phyloP scores from a whole-genome alignment of 2,329 filamentous ascomycete species.

The Clarireedia hainanense region DNA sequence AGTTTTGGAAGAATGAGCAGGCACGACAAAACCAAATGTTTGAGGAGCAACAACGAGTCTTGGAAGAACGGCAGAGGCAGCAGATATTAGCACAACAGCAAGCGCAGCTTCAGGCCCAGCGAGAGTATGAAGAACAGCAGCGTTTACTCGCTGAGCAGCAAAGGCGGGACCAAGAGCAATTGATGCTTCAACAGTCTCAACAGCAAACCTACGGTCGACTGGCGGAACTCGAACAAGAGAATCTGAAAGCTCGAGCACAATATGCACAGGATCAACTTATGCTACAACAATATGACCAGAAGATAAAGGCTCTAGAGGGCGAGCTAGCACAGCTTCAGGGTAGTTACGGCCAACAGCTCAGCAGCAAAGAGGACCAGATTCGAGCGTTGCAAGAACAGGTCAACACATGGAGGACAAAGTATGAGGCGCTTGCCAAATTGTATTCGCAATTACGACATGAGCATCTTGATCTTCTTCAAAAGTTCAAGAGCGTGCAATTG shows the following conservation, averaged over 20 bases:
- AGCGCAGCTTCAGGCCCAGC: constrained; percentile 75
- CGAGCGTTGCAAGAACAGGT: constrained; percentile 89
- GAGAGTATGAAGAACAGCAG: constrained; percentile 96
- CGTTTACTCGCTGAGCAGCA: constrained; percentile 81
- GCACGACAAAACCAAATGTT: constrained; percentile 89
- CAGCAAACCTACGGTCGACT: constrained; percentile 94
- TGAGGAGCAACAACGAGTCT: constrained; percentile 81
- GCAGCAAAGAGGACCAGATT: constrained; percentile 92
- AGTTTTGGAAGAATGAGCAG: constrained; percentile 96
- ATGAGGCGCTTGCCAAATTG: constrained; percentile 90
- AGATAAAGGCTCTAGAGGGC: constrained; percentile 85
- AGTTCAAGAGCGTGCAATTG: constrained; percentile 91
- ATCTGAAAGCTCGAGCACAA: constrained; percentile 86
- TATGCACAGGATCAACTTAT: constrained; percentile 97
- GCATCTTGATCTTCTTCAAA: constrained; percentile 88
- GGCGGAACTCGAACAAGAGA: constrained; percentile 90
- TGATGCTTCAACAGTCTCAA: constrained; percentile 80
- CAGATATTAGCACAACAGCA: constrained; percentile 76
- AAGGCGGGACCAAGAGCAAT: constrained; percentile 79
- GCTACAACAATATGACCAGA: constrained; percentile 91
- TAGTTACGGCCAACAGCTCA: constrained; percentile 77
- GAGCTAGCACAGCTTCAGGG: constrained; percentile 76
- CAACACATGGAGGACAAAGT: constrained; percentile 95
- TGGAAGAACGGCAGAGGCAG: constrained; percentile 81
- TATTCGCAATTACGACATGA: constrained; percentile 95